Evolutionary conservation across 495 filamentous ascomycete genomes (phyloP), one percentile per base, ranked within the genome.

Genomic region (Aspergillus diversus): DNA sequence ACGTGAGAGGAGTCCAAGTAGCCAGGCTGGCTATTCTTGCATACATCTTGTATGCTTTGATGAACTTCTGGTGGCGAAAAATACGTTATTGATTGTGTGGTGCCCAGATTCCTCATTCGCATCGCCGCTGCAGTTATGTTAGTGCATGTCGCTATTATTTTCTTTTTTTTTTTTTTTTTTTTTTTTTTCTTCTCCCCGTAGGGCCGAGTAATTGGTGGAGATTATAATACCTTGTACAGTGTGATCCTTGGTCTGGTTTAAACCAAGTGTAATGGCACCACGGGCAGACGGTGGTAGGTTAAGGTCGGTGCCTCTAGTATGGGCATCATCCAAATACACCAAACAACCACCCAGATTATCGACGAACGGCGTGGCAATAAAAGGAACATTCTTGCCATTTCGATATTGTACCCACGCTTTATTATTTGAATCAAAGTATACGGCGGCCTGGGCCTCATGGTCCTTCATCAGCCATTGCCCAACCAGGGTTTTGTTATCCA

Each of bases 231-330:
- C 89, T 84, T 93, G 90, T 0, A 91, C 88, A 1, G 89, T 76
- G 33, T 82, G 78, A 55, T 93, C 90, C 68, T 93, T 92, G 0
- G 87, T 87, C 16, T 89, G 72, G 37, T 80, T 76, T 0, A 86
- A 81, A 0, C 89, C 88, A 1, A 94, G 73, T 0, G 89, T 93
- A 11, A 94, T 77, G 3, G 87, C 88, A 7, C 85, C 91, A n/a
- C 79, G 68, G 48, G 84, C 86, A 17, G 79, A 11, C 0, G 65
- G 64, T 0, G 89, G 89, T 5, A 94, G 64, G 61, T 82, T 86
- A 9, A 94, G 68, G 67, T 93, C 91, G 0, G 84, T 91, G 0
- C 91, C 91, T 63, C 91, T 74, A 0, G 90, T 93, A 66, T 94
- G 91, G 0, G 85, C 85, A 63, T 94, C 86, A 52, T 93, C 90